Evolutionary conservation across 345 rosid genomes (phyloP).

Genomic region (Tarenaya hassleriana): DNA sequence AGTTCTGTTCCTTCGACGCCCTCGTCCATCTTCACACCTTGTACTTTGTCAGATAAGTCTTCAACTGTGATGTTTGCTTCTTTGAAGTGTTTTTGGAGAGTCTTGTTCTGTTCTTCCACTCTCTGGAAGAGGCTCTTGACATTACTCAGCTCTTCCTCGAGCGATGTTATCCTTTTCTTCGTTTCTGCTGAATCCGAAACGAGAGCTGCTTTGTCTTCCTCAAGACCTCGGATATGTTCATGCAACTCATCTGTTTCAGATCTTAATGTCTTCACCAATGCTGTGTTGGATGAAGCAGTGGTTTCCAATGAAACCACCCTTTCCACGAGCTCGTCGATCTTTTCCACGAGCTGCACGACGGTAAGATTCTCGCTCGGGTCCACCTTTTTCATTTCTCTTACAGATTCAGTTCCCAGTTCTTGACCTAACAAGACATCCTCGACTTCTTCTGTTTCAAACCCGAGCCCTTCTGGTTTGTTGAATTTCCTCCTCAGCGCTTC

Average conservation of each 20-base stretch:
- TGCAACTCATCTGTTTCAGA: slow-evolving; percentile 55
- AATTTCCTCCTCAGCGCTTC: slow-evolving; percentile 32
- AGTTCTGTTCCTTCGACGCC: slow-evolving; percentile 35
- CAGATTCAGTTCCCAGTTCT: slow-evolving; percentile 27
- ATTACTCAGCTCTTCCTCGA: slow-evolving; percentile 54
- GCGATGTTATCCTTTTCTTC: slow-evolving; percentile 37
- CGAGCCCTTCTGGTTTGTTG: slow-evolving; percentile 21
- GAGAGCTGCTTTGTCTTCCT: slow-evolving; percentile 52
- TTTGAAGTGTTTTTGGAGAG: slow-evolving; percentile 41
- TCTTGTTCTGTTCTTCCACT: slow-evolving; percentile 39
- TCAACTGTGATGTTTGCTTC: slow-evolving; percentile 42
- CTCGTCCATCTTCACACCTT: slow-evolving; percentile 45
- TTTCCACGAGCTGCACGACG: slow-evolving; percentile 52
- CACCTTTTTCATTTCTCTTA: slow-evolving; percentile 30
- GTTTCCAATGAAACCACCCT: slow-evolving; percentile 58
- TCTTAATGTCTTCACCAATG: slow-evolving; percentile 49
- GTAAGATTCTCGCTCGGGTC: slow-evolving; percentile 32
- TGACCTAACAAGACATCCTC: slow-evolving; percentile 14
- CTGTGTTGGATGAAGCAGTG: slow-evolving; percentile 49
- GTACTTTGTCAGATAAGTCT: slow-evolving; percentile 48
- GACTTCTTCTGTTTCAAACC: slow-evolving; percentile 21
- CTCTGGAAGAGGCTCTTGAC: slow-evolving; percentile 44
- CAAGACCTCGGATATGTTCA: slow-evolving; percentile 41
- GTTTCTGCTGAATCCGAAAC: slow-evolving; percentile 32
- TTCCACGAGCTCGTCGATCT: slow-evolving; percentile 68